Percentiles rank a stretch among this genome's conserved stretches.
Evolutionary conservation across 2,329 filamentous ascomycete species (phyloP).

Genomic region (Colletotrichum simmondsii): DNA sequence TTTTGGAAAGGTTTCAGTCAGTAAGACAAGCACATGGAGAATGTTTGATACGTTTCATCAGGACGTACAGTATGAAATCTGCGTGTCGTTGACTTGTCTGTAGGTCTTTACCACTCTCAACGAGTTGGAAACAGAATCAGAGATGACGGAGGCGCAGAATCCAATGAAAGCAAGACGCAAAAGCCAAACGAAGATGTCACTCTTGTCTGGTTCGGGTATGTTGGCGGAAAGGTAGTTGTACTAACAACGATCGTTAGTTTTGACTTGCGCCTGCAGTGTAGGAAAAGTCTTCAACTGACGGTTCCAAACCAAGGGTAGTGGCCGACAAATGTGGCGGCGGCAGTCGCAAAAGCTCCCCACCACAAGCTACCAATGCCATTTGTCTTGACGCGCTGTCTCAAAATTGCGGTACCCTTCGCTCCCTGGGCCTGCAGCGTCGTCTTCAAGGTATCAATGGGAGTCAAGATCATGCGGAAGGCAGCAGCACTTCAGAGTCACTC

Average conservation of each 20-base stretch:
- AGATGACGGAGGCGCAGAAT: conserved; percentile 56
- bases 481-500: conserved; percentile 48
- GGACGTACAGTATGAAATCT: conserved; percentile 55
- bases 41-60: background rate
- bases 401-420: conserved; percentile 51
- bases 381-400: conserved; percentile 55
- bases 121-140: conserved; percentile 59
- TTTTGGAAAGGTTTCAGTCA: background rate
- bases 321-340: conserved; percentile 59
- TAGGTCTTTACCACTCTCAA: conserved; percentile 60
- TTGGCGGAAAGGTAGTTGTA: conserved; percentile 55
- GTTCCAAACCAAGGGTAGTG: conserved; percentile 63
- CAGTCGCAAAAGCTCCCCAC: conserved; percentile 61
- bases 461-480: conserved; percentile 58
- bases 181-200: conserved; percentile 53
- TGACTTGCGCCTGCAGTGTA: background rate
- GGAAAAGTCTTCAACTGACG: conserved; percentile 39
- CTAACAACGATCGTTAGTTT: conserved; percentile 38
- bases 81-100: conserved; percentile 59
- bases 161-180: conserved; percentile 55
- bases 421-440: conserved; percentile 61
- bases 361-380: conserved; percentile 58
- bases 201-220: conserved; percentile 52
- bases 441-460: conserved; percentile 61
- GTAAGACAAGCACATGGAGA: too few relatives aligned